Conservation (phyloP, 257 asterid genomes). For the Voacanga thouarsii region DNA sequence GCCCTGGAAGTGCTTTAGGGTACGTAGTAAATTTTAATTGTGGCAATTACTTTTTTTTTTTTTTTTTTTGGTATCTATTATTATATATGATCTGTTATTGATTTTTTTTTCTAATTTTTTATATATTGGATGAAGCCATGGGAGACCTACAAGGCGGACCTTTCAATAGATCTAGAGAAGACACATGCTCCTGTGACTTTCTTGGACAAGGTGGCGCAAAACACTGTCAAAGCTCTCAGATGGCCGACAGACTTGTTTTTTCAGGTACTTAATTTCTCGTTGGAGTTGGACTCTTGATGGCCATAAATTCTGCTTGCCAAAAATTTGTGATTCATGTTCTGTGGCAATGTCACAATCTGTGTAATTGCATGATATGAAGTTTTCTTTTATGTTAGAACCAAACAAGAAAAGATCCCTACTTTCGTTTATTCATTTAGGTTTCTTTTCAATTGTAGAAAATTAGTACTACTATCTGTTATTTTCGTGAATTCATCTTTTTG, state of each 20-base stretch:
- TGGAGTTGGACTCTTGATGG: background rate
- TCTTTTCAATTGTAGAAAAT: too few species aligned
- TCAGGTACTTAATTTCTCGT: constrained; percentile 40
- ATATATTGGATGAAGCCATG: constrained; percentile 36
- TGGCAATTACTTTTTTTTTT: too few species aligned
- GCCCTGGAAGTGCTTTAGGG: constrained; percentile 77
- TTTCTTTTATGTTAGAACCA: background rate
- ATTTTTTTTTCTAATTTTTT: background rate
- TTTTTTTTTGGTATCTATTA: background rate
- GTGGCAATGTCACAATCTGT: background rate
- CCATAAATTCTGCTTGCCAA: background rate
- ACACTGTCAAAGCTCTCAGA: constrained; percentile 64
- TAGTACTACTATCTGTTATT: too few species aligned
- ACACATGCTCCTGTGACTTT: constrained; percentile 65
- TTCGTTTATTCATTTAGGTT: background rate
- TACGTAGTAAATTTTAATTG: constrained; percentile 8
- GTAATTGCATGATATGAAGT: background rate
- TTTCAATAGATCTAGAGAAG: constrained; percentile 58
- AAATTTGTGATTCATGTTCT: background rate
- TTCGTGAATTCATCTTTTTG: too few species aligned
- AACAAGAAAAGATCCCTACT: background rate
- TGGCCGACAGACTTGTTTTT: constrained; percentile 73
- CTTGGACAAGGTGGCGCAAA: constrained; percentile 69
- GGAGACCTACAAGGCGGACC: constrained; percentile 57
- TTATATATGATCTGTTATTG: background rate